Conservation (phyloP, 805 yeast genomes). For the Monosporozyma servazzii region DNA sequence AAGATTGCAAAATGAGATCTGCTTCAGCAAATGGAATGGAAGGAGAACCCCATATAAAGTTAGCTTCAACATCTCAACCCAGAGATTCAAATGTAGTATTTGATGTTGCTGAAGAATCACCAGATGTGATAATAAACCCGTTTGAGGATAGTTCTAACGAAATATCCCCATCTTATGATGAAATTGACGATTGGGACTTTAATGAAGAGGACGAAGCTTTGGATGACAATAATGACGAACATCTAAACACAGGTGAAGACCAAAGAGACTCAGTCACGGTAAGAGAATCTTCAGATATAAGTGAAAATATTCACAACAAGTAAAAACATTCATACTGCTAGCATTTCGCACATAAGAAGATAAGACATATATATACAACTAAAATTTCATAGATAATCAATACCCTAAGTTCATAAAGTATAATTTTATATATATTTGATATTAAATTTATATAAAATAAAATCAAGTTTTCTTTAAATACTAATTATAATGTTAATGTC, state of each 20-base stretch:
- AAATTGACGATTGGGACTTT: neutral
- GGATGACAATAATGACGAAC: neutral
- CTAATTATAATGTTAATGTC: constrained; percentile 6
- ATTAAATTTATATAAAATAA: constrained; percentile 3
- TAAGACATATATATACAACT: neutral
- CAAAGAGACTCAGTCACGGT: neutral
- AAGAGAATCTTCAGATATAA: neutral
- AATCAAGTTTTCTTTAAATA: no score
- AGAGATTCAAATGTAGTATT: neutral
- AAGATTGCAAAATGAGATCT: neutral
- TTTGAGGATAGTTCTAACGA: neutral
- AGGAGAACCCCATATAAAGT: neutral
- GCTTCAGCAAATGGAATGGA: neutral
- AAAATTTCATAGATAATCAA: neutral
- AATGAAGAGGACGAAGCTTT: neutral
- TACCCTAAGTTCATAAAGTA: neutral
- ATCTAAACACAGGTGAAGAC: neutral
- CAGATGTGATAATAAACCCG: constrained; percentile 1
- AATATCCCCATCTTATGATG: neutral
- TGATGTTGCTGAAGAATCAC: constrained; percentile 1
- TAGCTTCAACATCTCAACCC: neutral
- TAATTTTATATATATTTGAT: neutral
- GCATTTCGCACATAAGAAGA: neutral
- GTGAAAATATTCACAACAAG: neutral
- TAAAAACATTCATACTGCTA: neutral